Evolutionary conservation across 1,284 basidiomycete species (phyloP).

Genomic region (Ceratobasidium sp.): DNA sequence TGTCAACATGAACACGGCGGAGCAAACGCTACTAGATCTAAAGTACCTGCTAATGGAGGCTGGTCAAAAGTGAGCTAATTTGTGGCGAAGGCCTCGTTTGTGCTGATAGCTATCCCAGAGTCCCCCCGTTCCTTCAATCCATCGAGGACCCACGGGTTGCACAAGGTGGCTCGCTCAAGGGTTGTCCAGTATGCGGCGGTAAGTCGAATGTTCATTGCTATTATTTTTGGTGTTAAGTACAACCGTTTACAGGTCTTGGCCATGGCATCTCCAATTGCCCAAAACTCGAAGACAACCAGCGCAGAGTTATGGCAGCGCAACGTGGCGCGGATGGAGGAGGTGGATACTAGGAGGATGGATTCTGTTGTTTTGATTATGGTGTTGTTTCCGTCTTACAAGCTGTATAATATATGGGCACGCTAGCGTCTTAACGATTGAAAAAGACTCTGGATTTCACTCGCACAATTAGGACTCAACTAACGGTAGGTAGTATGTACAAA

Average conservation of each 20-base stretch:
- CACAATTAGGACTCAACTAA: not conserved
- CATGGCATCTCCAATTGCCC: constrained; percentile 95
- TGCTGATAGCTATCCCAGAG: constrained; percentile 61
- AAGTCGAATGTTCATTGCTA: constrained; percentile 47
- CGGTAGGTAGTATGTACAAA: not conserved
- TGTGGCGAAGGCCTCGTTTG: not conserved
- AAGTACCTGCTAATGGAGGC: constrained; percentile 98
- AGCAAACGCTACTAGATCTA: constrained; percentile 95
- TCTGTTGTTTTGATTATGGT: not conserved
- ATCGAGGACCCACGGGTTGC: constrained; percentile 92
- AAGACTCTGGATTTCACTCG: not conserved
- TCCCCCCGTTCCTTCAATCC: constrained; percentile 92
- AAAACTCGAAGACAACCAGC: constrained; percentile 93
- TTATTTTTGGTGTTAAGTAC: constrained; percentile 13
- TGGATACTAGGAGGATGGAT: constrained; percentile 58
- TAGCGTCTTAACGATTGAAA: not conserved
- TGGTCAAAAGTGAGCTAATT: constrained; percentile 86
- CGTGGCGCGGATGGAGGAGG: constrained; percentile 71
- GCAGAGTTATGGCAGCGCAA: constrained; percentile 88
- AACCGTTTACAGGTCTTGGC: constrained; percentile 73
- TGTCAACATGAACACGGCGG: constrained; percentile 95
- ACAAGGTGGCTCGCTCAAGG: constrained; percentile 79
- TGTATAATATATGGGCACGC: not conserved
- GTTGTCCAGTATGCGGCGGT: constrained; percentile 98
- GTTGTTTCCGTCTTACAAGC: not conserved